A percentile compares a stretch with the other conserved stretches of the same genome.
Conservation (phyloP, 2,329 filamentous ascomycete genomes). For the Calonectria leucothoes region DNA sequence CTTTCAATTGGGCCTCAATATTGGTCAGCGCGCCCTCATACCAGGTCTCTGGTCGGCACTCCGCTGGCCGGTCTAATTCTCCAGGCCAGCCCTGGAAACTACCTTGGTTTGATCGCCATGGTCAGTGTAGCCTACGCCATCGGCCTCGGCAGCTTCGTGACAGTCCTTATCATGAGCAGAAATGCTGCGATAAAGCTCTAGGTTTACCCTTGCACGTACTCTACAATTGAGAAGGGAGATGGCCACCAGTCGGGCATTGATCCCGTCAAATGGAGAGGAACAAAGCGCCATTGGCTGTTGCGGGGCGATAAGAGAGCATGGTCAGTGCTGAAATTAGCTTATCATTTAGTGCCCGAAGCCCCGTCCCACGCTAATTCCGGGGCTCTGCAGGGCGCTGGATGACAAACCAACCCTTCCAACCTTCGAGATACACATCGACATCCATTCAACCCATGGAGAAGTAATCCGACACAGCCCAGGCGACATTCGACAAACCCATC, state of each 20-base stretch:
- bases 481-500: neutral
- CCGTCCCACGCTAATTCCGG: neutral
- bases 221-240: neutral
- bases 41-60: neutral
- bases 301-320: neutral
- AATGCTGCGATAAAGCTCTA: neutral
- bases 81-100: neutral
- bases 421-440: neutral
- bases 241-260: neutral
- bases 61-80: slow-evolving; percentile 4
- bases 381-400: neutral
- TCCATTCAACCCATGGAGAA: neutral
- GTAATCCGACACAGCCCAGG: neutral
- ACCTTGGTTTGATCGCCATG: slow-evolving; percentile 2
- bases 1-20: neutral
- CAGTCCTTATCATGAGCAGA: neutral
- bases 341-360: neutral
- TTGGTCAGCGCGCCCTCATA: neutral
- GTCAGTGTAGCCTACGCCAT: neutral
- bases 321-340: neutral
- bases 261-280: neutral
- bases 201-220: neutral
- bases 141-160: neutral
- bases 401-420: neutral
- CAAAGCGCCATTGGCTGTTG: neutral